phyloP scores from a whole-genome alignment of 192 early-diverging fungal species.

The Coemansia sp. region DNA sequence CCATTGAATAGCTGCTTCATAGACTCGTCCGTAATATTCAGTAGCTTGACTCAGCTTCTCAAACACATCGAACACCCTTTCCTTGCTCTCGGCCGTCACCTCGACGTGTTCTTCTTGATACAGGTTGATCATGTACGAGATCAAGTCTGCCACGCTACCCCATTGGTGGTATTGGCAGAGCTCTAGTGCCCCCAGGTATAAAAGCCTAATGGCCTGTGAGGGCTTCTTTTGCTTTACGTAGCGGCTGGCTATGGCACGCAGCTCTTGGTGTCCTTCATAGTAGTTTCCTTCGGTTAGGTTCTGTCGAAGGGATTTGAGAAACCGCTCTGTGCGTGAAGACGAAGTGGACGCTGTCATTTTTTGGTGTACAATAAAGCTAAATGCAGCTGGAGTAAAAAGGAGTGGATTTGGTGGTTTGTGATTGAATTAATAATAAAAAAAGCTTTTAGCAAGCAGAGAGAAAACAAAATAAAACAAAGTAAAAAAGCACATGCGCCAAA shows the following conservation, averaged over 20 bases:
- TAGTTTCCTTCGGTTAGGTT: conserved; percentile 81
- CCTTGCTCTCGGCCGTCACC: conserved; percentile 66
- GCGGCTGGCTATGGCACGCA: conserved; percentile 87
- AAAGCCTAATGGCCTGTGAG: conserved; percentile 68
- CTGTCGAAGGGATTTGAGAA: conserved; percentile 58
- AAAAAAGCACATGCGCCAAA: background rate
- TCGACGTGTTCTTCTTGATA: conserved; percentile 65
- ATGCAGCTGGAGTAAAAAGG: too few relatives aligned
- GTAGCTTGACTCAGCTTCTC: conserved; percentile 55
- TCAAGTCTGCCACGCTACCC: conserved; percentile 79
- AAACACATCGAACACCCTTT: conserved; percentile 63
- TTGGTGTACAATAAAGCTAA: too few relatives aligned
- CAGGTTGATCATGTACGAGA: conserved; percentile 76
- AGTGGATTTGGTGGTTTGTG: background rate
- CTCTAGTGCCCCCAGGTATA: conserved; percentile 73
- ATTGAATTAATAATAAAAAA: background rate
- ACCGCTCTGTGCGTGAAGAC: conserved; percentile 47
- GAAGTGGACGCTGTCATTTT: conserved; percentile 29
- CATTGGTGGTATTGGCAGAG: conserved; percentile 77
- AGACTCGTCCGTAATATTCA: conserved; percentile 45
- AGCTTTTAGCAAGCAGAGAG: background rate
- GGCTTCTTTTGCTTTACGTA: conserved; percentile 86
- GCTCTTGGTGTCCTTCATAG: conserved; percentile 98
- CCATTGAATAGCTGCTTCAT: conserved; percentile 50
- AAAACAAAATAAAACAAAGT: conserved; percentile 6